Percentiles rank a stretch among this genome's conserved stretches.
Evolutionary conservation across 1,284 basidiomycete species (phyloP).

Genomic region (Ceratobasidium sp.): DNA sequence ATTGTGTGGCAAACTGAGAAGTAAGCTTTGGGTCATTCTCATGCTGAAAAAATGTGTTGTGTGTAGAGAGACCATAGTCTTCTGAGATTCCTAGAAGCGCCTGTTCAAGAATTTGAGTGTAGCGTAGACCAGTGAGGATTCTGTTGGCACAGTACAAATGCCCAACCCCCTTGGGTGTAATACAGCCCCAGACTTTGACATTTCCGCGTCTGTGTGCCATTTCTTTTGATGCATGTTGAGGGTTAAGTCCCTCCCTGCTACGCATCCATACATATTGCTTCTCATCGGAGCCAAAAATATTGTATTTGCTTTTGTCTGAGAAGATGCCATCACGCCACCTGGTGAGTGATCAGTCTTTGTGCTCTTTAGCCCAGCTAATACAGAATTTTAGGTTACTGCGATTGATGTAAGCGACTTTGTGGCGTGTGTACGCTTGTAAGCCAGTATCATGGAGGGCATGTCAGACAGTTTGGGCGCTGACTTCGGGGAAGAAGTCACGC

Average conservation of each 20-base stretch:
- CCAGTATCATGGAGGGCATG: not conserved
- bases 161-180: constrained; percentile 48
- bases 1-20: too few relatives aligned
- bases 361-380: constrained; percentile 16
- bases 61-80: too few relatives aligned
- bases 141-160: constrained; percentile 47
- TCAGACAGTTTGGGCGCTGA: not conserved
- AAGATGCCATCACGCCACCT: constrained; percentile 24
- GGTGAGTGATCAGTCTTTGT: not conserved
- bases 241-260: not conserved
- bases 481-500: constrained; percentile 15
- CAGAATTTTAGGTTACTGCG: not conserved
- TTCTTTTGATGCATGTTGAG: not conserved
- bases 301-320: constrained; percentile 26
- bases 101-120: too few relatives aligned
- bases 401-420: constrained; percentile 11
- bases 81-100: too few relatives aligned
- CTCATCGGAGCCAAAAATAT: constrained; percentile 21
- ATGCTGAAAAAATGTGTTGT: too few relatives aligned
- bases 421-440: constrained; percentile 1
- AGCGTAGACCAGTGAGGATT: too few relatives aligned
- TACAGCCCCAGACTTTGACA: constrained; percentile 2
- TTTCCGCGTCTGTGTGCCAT: constrained; percentile 6
- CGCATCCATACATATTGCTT: not conserved
- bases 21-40: too few relatives aligned